Evolutionary conservation across 179 eudicot genomes (phyloP).

Genomic region (Corrigiola litoralis): DNA sequence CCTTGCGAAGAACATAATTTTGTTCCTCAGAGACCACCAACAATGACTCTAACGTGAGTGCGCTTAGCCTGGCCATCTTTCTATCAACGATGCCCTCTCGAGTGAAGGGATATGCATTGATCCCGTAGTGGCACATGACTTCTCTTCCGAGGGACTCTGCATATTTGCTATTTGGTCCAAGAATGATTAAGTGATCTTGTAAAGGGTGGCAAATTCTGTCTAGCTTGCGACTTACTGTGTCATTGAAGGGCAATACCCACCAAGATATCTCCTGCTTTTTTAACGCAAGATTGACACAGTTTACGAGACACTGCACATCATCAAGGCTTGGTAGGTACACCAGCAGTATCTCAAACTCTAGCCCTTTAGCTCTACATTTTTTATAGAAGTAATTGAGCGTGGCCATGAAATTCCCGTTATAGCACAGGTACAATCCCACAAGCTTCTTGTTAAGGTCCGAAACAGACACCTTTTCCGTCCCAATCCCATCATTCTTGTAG

Average conservation of each 20-base stretch:
- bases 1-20: not conserved
- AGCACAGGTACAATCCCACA: conserved; percentile 1
- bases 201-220: not conserved
- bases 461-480: not conserved
- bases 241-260: conserved; percentile 3
- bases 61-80: not conserved
- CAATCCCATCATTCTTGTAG: not conserved
- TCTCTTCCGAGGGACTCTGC: not conserved
- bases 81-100: not conserved
- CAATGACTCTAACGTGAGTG: not conserved
- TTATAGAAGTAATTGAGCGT: not conserved
- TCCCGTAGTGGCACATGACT: not conserved
- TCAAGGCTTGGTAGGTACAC: not conserved
- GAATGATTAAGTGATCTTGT: not conserved
- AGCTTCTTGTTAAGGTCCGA: conserved; percentile 3
- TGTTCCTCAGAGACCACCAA: not conserved
- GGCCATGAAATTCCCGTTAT: not conserved
- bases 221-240: not conserved
- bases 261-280: not conserved
- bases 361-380: conserved; percentile 2
- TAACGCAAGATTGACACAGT: not conserved
- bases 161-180: conserved; percentile 1
- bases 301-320: not conserved
- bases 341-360: conserved; percentile 7
- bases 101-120: not conserved